Conservation (phyloP, 2,329 filamentous ascomycete species). For the Colletotrichum abscissum region DNA sequence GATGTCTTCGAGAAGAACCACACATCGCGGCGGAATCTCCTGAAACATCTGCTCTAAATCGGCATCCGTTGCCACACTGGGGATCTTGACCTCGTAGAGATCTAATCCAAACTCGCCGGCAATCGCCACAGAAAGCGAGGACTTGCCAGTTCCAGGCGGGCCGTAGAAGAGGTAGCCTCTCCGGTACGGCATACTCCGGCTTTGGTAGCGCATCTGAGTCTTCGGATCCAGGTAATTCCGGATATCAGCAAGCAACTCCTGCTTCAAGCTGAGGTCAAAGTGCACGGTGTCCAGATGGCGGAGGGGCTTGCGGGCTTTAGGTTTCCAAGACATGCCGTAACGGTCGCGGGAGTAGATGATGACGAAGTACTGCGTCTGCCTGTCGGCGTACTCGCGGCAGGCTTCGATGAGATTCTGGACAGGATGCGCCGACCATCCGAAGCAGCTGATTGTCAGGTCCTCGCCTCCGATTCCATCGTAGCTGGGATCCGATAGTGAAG, state of each 20-base stretch:
- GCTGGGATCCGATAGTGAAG: slow-evolving; percentile 51
- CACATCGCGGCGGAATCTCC: slow-evolving; percentile 62
- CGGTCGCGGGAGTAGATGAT: slow-evolving; percentile 59
- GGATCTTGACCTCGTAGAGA: slow-evolving; percentile 60
- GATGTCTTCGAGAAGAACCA: slow-evolving; percentile 66
- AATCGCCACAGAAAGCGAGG: slow-evolving; percentile 63
- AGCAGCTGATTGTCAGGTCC: slow-evolving; percentile 59
- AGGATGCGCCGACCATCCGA: slow-evolving; percentile 62
- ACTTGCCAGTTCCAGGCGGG: slow-evolving; percentile 71
- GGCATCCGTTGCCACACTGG: slow-evolving; percentile 62
- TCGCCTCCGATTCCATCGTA: slow-evolving; percentile 59
- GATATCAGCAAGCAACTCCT: slow-evolving; percentile 59
- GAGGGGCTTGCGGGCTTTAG: slow-evolving; percentile 60
- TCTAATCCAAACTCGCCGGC: slow-evolving; percentile 63
- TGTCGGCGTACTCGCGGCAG: slow-evolving; percentile 60
- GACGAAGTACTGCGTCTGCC: slow-evolving; percentile 60
- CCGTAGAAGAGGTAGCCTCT: slow-evolving; percentile 73
- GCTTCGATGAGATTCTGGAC: slow-evolving; percentile 57
- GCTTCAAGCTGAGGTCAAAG: slow-evolving; percentile 58
- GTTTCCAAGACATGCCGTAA: slow-evolving; percentile 60
- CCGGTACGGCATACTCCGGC: slow-evolving; percentile 58
- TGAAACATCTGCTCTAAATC: slow-evolving; percentile 62
- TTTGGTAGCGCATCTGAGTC: slow-evolving; percentile 69
- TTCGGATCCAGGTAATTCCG: slow-evolving; percentile 62
- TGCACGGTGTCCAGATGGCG: slow-evolving; percentile 62